Conservation (phyloP, 1,284 basidiomycete genomes). For the Puccinia hordei region DNA sequence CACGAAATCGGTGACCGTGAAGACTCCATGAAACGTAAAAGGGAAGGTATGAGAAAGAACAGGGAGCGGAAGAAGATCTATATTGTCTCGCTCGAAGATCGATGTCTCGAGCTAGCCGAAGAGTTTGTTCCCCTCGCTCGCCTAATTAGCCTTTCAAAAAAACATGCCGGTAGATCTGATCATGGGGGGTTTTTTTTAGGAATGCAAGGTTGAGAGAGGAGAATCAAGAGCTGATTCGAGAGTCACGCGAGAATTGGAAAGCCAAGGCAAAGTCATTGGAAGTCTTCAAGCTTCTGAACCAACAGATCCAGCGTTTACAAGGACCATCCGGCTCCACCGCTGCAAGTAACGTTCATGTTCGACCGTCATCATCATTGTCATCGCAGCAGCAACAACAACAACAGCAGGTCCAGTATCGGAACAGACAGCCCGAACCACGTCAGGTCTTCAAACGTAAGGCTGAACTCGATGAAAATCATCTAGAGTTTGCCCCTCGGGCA, state of each 20-base stretch:
- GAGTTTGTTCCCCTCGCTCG: slow-evolving; percentile 14
- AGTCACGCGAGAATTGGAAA: slow-evolving; percentile 50
- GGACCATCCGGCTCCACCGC: background rate
- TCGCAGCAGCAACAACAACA: background rate
- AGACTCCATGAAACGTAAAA: slow-evolving; percentile 34
- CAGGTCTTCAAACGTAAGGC: background rate
- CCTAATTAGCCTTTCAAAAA: background rate
- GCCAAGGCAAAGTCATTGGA: slow-evolving; percentile 28
- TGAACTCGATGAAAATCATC: background rate
- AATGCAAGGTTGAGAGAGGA: slow-evolving; percentile 40
- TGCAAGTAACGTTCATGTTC: background rate
- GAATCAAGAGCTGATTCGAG: slow-evolving; percentile 41
- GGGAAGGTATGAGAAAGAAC: slow-evolving; percentile 26
- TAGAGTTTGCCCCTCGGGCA: background rate
- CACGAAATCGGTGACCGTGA: background rate
- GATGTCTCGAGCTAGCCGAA: slow-evolving; percentile 31
- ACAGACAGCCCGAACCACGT: background rate
- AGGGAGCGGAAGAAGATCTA: slow-evolving; percentile 39
- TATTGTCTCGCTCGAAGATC: slow-evolving; percentile 43
- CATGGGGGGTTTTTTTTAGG: background rate
- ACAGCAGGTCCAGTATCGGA: background rate
- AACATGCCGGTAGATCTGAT: background rate
- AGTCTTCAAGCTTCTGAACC: slow-evolving; percentile 4
- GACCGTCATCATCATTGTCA: background rate
- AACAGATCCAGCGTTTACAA: slow-evolving; percentile 4